Evolutionary conservation across 108 stramenopile genomes (phyloP).

Genomic region (Poteriospumella lacustris): DNA sequence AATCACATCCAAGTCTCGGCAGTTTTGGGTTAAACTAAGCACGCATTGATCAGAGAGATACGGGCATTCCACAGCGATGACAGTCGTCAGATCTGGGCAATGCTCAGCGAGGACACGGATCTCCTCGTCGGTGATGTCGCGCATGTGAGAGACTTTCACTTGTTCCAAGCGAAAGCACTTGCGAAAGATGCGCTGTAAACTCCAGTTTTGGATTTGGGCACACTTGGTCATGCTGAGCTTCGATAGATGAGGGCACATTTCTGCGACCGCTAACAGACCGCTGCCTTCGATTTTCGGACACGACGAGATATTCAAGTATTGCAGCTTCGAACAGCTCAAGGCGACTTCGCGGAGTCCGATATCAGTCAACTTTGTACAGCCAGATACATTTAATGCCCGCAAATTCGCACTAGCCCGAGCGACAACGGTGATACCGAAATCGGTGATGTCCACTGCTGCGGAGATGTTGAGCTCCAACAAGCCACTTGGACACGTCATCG

Average conservation of each 20-base stretch:
- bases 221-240: not conserved
- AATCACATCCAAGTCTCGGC: constrained; percentile 5
- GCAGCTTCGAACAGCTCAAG: not conserved
- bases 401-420: not conserved
- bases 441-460: not conserved
- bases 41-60: constrained; percentile 15
- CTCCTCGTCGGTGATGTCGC: constrained; percentile 19
- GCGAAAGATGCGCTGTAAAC: not conserved
- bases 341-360: constrained; percentile 13
- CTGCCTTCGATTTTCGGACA: constrained; percentile 18
- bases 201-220: not conserved
- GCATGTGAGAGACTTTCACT: not conserved
- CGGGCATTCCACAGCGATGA: constrained; percentile 9
- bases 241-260: not conserved
- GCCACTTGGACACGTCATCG: constrained; percentile 4
- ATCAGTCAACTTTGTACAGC: not conserved
- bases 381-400: not conserved
- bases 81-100: not conserved
- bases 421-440: not conserved
- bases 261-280: not conserved
- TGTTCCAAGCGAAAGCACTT: not conserved
- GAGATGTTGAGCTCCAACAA: not conserved
- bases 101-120: constrained; percentile 23
- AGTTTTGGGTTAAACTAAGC: not conserved
- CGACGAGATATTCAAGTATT: constrained; percentile 10